These are phyloP conservation scores for Pseudovirgaria hyperparasitica DNA, from an alignment of 2,329 filamentous ascomycete genomes.

Conservation along the genomic window DNA sequence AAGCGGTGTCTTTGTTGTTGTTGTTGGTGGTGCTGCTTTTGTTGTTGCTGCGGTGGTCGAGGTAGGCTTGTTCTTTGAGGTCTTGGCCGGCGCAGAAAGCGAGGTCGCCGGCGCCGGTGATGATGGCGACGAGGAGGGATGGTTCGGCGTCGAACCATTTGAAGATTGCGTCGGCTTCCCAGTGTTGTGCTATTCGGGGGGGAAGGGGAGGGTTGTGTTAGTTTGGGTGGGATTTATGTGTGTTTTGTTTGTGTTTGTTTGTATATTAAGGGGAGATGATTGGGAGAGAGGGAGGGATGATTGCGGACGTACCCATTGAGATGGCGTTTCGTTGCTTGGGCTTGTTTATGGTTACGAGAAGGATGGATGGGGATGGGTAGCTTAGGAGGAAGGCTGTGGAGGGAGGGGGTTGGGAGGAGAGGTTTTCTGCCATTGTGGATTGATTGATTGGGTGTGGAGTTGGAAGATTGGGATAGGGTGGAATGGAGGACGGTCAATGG, in stretches of 20 bases:
- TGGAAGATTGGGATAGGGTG: too few species aligned
- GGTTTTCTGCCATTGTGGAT: constrained; percentile 6
- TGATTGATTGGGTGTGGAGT: too few species aligned
- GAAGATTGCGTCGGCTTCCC: constrained; percentile 37
- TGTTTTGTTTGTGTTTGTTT: too few species aligned
- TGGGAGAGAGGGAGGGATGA: too few species aligned
- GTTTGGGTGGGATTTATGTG: too few species aligned
- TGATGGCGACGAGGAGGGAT: constrained; percentile 31
- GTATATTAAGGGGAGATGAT: too few species aligned
- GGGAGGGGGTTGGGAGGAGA: constrained; percentile 16
- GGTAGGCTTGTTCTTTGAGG: constrained; percentile 33
- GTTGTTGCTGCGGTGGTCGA: too few species aligned
- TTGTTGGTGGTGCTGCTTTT: constrained; percentile 17
- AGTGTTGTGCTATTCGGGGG: too few species aligned
- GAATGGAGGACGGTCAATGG: too few species aligned
- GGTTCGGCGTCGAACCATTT: constrained; percentile 42
- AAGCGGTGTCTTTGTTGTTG: too few species aligned
- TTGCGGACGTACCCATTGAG: constrained; percentile 19
- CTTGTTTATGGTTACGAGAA: constrained; percentile 43
- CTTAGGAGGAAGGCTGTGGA: constrained; percentile 26
- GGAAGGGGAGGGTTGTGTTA: constrained; percentile 26
- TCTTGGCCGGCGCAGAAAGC: constrained; percentile 45
- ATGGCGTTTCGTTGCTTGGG: constrained; percentile 35
- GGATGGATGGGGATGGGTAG: constrained; percentile 34
- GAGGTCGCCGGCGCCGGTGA: constrained; percentile 38